Base-by-base conservation (phyloP, 352 stramenopile genomes). In the Globisporangium cederbergense region DNA sequence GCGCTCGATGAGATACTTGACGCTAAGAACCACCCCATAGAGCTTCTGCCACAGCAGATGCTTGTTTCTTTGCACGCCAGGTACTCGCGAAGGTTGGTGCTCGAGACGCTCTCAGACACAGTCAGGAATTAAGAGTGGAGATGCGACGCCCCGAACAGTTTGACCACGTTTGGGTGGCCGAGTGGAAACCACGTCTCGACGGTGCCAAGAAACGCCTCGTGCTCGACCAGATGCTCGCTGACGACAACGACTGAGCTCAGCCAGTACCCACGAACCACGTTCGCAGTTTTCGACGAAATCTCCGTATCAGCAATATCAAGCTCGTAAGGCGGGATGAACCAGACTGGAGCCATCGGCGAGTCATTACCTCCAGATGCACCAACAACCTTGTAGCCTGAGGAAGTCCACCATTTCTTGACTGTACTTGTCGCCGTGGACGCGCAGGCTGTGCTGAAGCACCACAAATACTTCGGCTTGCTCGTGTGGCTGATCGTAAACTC, bases 391-490 rank as follows among this genome's bases (percentile, higher is more conserved):
- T 16, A 46, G 25, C 14, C 18, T 25, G 13, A 58, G 10, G 0
- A 58, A 4, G 28, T 13, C 30, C 51, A 58, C 13, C 14, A 43
- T 28, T 45, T 25, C 30, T 58, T 58, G 30, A 28, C 14, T 58
- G 51, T 58, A 45, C 30, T 58, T 58, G 14, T 58, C 51, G 28
- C 51, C 14, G 13, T 58, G 51, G 3, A 20, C 30, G 28, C 30
- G 16, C 16, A 58, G n/a, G 28, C 38, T 38, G 28, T 58, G 51
- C 28, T 45, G 51, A 58, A 58, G 22, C 16, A 58, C 9, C 51
- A 13, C 1, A 16, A 22, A n/a, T 22, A 28, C 51, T 6, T 58
- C 51, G 20, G 25, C 38, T 16, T 40, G 10, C 3, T 58, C 51
- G 11, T 58, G 16, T 13, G 30, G 22, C 18, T 58, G 30, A 3